A percentile compares a stretch with the other conserved stretches of the same genome.
phyloP scores from a whole-genome alignment of 2,329 filamentous ascomycete genomes.

The Penicillium capsulatum region DNA sequence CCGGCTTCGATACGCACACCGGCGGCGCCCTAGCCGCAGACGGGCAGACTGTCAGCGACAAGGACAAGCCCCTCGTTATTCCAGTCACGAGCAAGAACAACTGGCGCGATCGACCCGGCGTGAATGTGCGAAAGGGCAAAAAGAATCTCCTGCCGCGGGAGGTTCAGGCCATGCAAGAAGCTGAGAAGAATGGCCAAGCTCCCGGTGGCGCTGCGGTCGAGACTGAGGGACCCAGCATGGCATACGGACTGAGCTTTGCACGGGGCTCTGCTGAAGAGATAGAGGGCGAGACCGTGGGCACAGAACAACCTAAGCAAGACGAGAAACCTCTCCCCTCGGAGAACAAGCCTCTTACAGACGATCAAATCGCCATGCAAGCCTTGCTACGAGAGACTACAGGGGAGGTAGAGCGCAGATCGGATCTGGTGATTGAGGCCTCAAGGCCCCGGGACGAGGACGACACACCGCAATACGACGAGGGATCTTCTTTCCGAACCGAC shows the following conservation, averaged over 20 bases:
- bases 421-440: constrained; percentile 51
- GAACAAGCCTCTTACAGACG: constrained; percentile 48
- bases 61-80: constrained; percentile 65
- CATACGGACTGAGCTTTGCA: constrained; percentile 53
- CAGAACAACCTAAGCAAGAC: constrained; percentile 28
- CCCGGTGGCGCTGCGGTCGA: constrained; percentile 40
- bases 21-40: constrained; percentile 41
- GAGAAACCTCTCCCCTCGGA: constrained; percentile 14
- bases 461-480: constrained; percentile 33
- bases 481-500: constrained; percentile 65
- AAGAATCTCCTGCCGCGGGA: constrained; percentile 59
- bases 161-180: constrained; percentile 49
- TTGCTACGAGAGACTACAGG: constrained; percentile 55
- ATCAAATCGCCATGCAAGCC: constrained; percentile 63
- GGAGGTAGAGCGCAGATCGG: constrained; percentile 39
- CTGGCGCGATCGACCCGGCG: constrained; percentile 48
- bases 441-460: constrained; percentile 18
- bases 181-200: constrained; percentile 31
- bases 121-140: constrained; percentile 54
- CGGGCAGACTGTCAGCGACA: constrained; percentile 30
- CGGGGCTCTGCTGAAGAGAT: constrained; percentile 22
- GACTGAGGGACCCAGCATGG: constrained; percentile 49
- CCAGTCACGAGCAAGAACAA: constrained; percentile 83
- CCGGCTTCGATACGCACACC: constrained; percentile 50
- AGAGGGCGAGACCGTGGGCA: constrained; percentile 16